These are phyloP conservation scores for Coemansia reversa DNA, from an alignment of 192 early-diverging fungal species.

Conservation along the genomic window DNA sequence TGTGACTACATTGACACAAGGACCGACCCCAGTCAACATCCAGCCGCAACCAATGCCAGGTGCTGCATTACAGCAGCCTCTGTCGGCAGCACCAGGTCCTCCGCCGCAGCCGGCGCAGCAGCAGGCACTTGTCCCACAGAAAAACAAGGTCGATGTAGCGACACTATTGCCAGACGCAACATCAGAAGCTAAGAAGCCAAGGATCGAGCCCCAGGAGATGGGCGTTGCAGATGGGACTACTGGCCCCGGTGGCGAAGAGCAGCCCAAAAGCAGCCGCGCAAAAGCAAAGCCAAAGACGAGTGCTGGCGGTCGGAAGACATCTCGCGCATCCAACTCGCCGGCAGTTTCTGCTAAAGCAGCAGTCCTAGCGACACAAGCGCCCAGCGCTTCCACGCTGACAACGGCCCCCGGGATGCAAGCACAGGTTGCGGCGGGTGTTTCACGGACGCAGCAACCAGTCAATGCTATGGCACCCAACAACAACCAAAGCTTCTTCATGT, in stretches of 20 bases:
- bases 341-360: conserved; percentile 25
- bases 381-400: background rate
- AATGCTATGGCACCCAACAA: background rate
- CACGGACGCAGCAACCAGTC: conserved; percentile 3
- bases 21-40: conserved; percentile 23
- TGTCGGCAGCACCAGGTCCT: background rate
- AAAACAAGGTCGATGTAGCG: conserved; percentile 27
- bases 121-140: conserved; percentile 31
- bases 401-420: background rate
- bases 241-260: conserved; percentile 22
- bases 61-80: background rate
- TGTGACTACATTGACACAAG: background rate
- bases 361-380: conserved; percentile 5
- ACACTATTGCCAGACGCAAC: conserved; percentile 3
- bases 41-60: conserved; percentile 25
- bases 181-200: conserved; percentile 18
- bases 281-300: conserved; percentile 27
- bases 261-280: conserved; percentile 19
- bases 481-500: background rate
- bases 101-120: conserved; percentile 3
- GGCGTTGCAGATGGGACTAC: background rate
- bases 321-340: conserved; percentile 38
- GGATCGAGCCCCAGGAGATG: conserved; percentile 9
- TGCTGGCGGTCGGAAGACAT: conserved; percentile 17
- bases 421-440: background rate